A percentile compares a stretch with the other conserved stretches of the same genome.
Conservation (phyloP, 2,329 filamentous ascomycete species). For the Hymenoscyphus salicellus region DNA sequence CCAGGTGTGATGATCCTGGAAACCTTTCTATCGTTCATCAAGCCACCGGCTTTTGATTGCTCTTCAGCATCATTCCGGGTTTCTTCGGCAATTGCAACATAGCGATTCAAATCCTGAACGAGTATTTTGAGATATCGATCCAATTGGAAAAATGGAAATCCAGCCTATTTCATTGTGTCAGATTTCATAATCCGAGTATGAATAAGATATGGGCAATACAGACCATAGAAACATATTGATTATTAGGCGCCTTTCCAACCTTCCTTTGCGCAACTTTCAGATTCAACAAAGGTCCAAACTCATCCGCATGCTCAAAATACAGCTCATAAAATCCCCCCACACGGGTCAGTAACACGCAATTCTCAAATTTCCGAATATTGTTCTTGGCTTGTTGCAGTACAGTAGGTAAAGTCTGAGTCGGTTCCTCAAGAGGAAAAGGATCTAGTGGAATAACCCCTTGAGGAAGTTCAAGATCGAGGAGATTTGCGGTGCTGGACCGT, state of each 20-base stretch:
- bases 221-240: slow-evolving; percentile 82
- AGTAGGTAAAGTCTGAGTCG: slow-evolving; percentile 68
- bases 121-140: slow-evolving; percentile 90
- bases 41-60: slow-evolving; percentile 70
- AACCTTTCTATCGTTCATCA: slow-evolving; percentile 81
- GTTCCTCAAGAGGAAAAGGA: slow-evolving; percentile 38
- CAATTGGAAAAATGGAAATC: slow-evolving; percentile 89
- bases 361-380: slow-evolving; percentile 86
- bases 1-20: slow-evolving; percentile 88
- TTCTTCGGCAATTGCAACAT: slow-evolving; percentile 93
- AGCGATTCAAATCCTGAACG: slow-evolving; percentile 84
- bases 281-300: slow-evolving; percentile 80
- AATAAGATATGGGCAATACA: slow-evolving; percentile 1
- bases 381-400: slow-evolving; percentile 81
- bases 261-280: slow-evolving; percentile 81
- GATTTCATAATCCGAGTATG: background rate
- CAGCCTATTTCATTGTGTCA: slow-evolving; percentile 54
- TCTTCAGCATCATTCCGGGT: slow-evolving; percentile 71
- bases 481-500: slow-evolving; percentile 51
- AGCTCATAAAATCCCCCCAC: slow-evolving; percentile 97
- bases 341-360: slow-evolving; percentile 86
- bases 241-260: slow-evolving; percentile 69
- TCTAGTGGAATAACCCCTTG: slow-evolving; percentile 48
- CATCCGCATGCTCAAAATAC: slow-evolving; percentile 93
- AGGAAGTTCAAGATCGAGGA: slow-evolving; percentile 51